Evolutionary conservation across 2,329 filamentous ascomycete species (phyloP), one percentile per base, ranked within the genome.

Genomic region (Epichloe gansuensis): DNA sequence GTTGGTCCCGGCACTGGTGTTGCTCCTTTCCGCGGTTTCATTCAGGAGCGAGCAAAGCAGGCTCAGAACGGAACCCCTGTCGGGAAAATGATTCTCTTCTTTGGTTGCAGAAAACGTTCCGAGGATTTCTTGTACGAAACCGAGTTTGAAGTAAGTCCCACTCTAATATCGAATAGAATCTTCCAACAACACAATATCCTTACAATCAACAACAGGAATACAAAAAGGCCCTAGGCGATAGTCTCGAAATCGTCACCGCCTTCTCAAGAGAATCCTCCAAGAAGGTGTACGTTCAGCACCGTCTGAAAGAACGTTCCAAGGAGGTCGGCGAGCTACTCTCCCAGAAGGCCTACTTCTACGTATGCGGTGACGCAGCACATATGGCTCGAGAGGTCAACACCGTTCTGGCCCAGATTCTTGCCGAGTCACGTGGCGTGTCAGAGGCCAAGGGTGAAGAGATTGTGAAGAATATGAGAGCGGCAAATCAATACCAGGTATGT

Each of bases 261-360:
- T 98, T 98, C 71, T 98, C 93, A n/a, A 83, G 93, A 59, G 88
- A 96, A 55, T 76, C 80, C 0, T 69, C 83, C 44, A 79, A 93
- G 69, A 98, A 98, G 73, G 88, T 98, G 39, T 98, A 98, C 65
- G 93, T 98, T 23, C 93, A 98, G 72, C 90, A 98, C 71, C 81
- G 87, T 56, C 78, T 98, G 55, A 85, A 87, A 72, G 88, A 97
- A 69, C 78, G 83, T 49, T 83, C 87, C 54, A 80, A 87, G 62
- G 82, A 95, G 62, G 78, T 98, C 71, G 91, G 95, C 71, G 83
- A 91, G 58, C 81, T 98, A 1, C 77, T 98, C 9, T 77, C 86
- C 60, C 77, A 90, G 69, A 87, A 91, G 68, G 93, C 89, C 5
- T 96, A 93, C 72, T 91, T 98, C 69, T 98, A 98, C 68, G 91